Percentiles rank a stretch among this genome's conserved stretches.
phyloP scores from a whole-genome alignment of 2,329 filamentous ascomycete genomes.

The Epicoccum sorghinum region DNA sequence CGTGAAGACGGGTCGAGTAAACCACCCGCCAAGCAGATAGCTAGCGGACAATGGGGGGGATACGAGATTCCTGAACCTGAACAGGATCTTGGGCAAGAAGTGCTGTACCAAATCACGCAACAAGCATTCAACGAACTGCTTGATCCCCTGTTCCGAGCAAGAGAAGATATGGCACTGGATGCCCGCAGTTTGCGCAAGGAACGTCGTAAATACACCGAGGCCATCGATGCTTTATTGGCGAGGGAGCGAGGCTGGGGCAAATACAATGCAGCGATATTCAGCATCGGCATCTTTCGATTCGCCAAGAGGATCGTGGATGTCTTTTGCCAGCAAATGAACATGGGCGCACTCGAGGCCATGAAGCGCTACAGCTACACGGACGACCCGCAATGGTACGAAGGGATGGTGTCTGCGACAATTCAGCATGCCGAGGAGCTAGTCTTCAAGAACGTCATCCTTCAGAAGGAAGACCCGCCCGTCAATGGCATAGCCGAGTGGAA shows the following conservation, averaged over 20 bases:
- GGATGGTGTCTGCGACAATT: conserved; percentile 21
- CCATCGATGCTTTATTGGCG: conserved; percentile 24
- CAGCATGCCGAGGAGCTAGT: conserved; percentile 24
- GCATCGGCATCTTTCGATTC: conserved; percentile 36
- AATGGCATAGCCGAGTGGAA: conserved; percentile 10
- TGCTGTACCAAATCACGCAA: conserved; percentile 89
- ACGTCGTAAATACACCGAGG: conserved; percentile 29
- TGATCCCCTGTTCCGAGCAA: conserved; percentile 80
- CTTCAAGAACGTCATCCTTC: conserved; percentile 15
- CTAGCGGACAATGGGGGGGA: conserved; percentile 73
- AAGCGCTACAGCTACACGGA: background rate
- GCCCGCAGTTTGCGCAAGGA: conserved; percentile 55
- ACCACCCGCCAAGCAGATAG: conserved; percentile 72
- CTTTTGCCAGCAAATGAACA: conserved; percentile 24
- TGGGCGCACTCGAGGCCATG: conserved; percentile 1
- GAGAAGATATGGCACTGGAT: conserved; percentile 77
- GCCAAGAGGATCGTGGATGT: conserved; percentile 31
- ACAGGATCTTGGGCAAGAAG: conserved; percentile 82
- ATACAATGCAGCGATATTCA: conserved; percentile 23
- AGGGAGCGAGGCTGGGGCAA: conserved; percentile 5
- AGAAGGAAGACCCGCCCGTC: conserved; percentile 4
- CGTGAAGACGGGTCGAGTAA: conserved; percentile 73
- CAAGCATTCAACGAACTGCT: conserved; percentile 93
- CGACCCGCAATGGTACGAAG: conserved; percentile 1
- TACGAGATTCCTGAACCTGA: conserved; percentile 82